A percentile compares a stretch with the other conserved stretches of the same genome.
These are phyloP conservation scores for Bonia amplexicaulis DNA, from an alignment of 176 grass and related monocot species.

Conservation along the genomic window DNA sequence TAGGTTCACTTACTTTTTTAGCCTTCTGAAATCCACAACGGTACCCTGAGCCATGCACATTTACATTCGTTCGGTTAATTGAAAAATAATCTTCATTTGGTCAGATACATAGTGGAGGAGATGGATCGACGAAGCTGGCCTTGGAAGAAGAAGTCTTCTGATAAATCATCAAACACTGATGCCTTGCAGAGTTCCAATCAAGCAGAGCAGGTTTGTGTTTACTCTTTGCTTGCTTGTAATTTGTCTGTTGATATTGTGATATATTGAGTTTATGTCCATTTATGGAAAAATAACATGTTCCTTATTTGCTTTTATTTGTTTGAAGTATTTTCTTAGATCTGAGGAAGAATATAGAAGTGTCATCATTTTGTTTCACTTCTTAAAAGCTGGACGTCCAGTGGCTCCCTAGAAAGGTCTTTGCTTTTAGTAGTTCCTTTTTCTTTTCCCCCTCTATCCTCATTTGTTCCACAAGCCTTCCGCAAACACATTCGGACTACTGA, in stretches of 20 bases:
- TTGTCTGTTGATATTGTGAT: background rate
- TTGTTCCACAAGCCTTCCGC: background rate
- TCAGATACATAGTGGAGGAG: conserved; percentile 34
- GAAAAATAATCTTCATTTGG: conserved; percentile 13
- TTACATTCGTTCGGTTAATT: background rate
- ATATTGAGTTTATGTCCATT: background rate
- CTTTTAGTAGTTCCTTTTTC: background rate
- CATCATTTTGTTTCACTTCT: background rate
- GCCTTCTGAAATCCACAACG: background rate
- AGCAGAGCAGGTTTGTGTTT: conserved; percentile 53
- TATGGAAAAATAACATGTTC: background rate
- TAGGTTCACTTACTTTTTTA: background rate
- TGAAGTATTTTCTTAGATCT: background rate
- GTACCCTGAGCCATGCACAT: background rate
- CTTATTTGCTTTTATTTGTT: background rate
- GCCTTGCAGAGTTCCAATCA: conserved; percentile 45
- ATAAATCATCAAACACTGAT: conserved; percentile 63
- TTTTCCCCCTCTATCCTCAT: background rate
- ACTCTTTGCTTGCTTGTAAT: background rate
- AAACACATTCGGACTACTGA: background rate
- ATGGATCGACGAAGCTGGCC: conserved; percentile 98
- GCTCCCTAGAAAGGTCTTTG: background rate
- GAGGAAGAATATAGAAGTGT: background rate
- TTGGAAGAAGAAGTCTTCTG: conserved; percentile 99
- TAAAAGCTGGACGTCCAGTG: background rate